phyloP scores from a whole-genome alignment of 2,329 filamentous ascomycete species.

The Tothia fuscella region DNA sequence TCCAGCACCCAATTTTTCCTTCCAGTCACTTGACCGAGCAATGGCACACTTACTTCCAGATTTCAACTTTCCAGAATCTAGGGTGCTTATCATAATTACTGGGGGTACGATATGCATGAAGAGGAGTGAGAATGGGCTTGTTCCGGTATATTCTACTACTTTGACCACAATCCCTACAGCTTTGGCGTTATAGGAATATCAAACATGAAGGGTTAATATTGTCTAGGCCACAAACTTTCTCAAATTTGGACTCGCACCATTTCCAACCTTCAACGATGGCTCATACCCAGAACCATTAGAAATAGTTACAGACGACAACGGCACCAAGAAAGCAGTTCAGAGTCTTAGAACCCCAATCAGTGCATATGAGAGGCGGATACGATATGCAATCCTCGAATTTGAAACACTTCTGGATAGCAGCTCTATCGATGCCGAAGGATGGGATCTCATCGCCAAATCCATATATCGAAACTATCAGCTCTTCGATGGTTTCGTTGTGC shows the following conservation, averaged over 20 bases:
- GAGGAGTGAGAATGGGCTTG: conserved; percentile 63
- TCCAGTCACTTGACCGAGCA: not conserved
- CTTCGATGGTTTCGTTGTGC: conserved; percentile 82
- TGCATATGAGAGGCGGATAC: conserved; percentile 66
- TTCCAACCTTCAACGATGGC: conserved; percentile 76
- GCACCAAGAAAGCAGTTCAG: conserved; percentile 42
- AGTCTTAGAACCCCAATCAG: conserved; percentile 71
- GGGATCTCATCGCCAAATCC: conserved; percentile 72
- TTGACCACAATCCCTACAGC: not conserved
- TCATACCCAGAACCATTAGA: conserved; percentile 45
- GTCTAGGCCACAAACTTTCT: conserved; percentile 52
- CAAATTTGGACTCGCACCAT: conserved; percentile 66
- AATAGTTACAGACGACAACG: conserved; percentile 40
- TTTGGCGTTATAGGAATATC: not conserved
- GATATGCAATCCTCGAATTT: conserved; percentile 79
- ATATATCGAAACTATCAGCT: conserved; percentile 75
- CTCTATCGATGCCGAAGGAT: conserved; percentile 75
- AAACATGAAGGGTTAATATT: not conserved
- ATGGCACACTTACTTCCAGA: conserved; percentile 10
- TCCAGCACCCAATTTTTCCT: no score
- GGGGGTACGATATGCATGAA: conserved; percentile 87
- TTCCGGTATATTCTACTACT: conserved; percentile 45
- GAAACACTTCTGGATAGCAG: conserved; percentile 75
- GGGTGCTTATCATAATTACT: conserved; percentile 83
- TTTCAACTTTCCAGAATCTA: conserved; percentile 48